phyloP scores from a whole-genome alignment of 106 monocot species.

The Phalaenopsis equestris region DNA sequence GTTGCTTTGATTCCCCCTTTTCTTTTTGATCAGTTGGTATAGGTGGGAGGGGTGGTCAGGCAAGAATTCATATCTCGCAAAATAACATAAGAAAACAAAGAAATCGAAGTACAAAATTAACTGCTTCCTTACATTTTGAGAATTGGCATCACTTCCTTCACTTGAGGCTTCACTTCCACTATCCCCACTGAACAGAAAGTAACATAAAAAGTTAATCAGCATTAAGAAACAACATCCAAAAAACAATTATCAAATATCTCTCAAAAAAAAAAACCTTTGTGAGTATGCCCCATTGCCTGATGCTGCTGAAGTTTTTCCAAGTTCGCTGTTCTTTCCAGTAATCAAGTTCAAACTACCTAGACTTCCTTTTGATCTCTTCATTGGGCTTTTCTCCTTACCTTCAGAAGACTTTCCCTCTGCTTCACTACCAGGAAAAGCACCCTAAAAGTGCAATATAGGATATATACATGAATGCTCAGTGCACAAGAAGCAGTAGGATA shows the following conservation, averaged over 20 bases:
- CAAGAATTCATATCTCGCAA: not conserved
- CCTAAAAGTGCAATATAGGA: conserved; percentile 24
- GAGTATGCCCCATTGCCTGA: conserved; percentile 68
- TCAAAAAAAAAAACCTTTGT: conserved; percentile 49
- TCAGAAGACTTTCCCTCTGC: conserved; percentile 63
- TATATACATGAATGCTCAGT: not conserved
- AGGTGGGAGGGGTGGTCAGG: too few relatives aligned
- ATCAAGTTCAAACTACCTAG: conserved; percentile 88
- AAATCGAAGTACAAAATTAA: not conserved
- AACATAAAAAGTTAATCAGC: not conserved
- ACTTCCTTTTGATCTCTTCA: conserved; percentile 85
- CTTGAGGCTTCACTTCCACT: conserved; percentile 91
- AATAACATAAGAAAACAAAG: not conserved
- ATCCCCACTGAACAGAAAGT: conserved; percentile 50
- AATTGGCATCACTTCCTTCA: conserved; percentile 93
- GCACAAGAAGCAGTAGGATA: not conserved
- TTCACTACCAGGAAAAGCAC: conserved; percentile 39
- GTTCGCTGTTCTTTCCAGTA: conserved; percentile 75
- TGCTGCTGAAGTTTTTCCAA: conserved; percentile 57
- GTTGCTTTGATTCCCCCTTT: not conserved
- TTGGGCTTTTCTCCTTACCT: conserved; percentile 68
- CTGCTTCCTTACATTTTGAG: conserved; percentile 69
- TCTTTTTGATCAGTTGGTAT: too few relatives aligned
- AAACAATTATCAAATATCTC: not conserved
- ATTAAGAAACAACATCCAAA: not conserved